Percentiles rank a stretch among this genome's conserved stretches.
Conservation (phyloP, 2,329 filamentous ascomycete species). For the Colletotrichum destructivum region DNA sequence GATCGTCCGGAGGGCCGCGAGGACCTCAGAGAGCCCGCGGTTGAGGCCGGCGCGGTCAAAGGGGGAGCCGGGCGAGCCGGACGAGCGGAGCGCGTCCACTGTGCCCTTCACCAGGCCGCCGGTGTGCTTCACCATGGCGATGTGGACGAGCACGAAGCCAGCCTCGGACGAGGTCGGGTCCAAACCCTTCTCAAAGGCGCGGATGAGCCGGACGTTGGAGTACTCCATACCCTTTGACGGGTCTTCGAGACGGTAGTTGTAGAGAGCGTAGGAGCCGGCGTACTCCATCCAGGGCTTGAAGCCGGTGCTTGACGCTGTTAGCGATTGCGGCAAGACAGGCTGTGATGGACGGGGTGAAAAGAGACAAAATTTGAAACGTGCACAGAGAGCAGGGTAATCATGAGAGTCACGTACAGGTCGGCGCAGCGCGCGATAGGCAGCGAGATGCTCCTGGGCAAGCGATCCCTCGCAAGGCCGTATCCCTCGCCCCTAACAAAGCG, state of each 20-base stretch:
- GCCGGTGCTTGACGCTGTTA: constrained; percentile 65
- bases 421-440: constrained; percentile 87
- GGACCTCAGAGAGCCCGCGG: constrained; percentile 71
- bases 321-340: neutral
- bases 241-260: constrained; percentile 75
- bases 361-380: neutral
- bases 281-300: constrained; percentile 97
- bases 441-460: constrained; percentile 82
- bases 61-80: constrained; percentile 43
- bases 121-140: constrained; percentile 94
- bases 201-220: constrained; percentile 84
- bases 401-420: constrained; percentile 77
- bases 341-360: constrained; percentile 3
- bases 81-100: constrained; percentile 71
- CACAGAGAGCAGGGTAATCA: neutral
- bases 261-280: constrained; percentile 77
- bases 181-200: constrained; percentile 91
- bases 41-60: constrained; percentile 67
- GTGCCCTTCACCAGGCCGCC: constrained; percentile 82
- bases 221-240: constrained; percentile 71
- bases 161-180: constrained; percentile 91
- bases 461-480: constrained; percentile 84
- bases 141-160: constrained; percentile 94
- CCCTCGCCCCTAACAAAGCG: constrained; percentile 77
- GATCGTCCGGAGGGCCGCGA: constrained; percentile 77